Base-by-base conservation (phyloP, 116 monocot genomes). In the Dioscorea cayenensis region DNA sequence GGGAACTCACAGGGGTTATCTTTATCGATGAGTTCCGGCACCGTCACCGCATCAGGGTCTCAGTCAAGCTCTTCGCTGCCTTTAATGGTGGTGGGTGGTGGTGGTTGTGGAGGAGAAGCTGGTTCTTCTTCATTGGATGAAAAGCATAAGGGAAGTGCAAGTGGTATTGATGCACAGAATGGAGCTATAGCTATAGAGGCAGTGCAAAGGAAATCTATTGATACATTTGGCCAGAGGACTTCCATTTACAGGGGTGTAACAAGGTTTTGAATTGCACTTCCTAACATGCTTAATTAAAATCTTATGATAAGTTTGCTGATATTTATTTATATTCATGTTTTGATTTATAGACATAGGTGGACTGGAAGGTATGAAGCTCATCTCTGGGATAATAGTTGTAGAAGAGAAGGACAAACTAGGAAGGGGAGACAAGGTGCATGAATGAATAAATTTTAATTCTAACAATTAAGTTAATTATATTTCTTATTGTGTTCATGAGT, bases 341-440 rank as follows among this genome's bases (percentile, higher is more conserved):
- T 0, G 49, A 36, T 79, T 51, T 28, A 38, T 73, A 95, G 95
- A 76, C 95, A 95, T 71, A 81, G 95, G 69, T 95, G 95, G 95
- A 95, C 95, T 7, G 95, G 95, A 17, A 83, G 95, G 48, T 95
- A 95, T 58, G 95, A 95, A 71, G 95, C 95, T 17, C 95, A 95
- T 73, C 79, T 95, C 22, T 95, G 95, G 95, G 95, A 95, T 62
- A 95, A 95, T 71, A 95, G 95, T 36, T 95, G 95, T 78, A 83
- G 92, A 76, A 95, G 95, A 76, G 95, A 95, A 73, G 95, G 95
- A 1, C 92, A 95, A 70, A 95, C 87, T 22, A 80, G 95, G 0
- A 95, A 95, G 83, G 95, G 95, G 10, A 80, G 91, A 69, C 95
- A 95, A 89, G 95, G 95, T 89, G 66, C 17, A 36, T 19, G 49